These are phyloP conservation scores for Gentiana dahurica DNA, from an alignment of 257 asterid genomes.

Conservation along the genomic window DNA sequence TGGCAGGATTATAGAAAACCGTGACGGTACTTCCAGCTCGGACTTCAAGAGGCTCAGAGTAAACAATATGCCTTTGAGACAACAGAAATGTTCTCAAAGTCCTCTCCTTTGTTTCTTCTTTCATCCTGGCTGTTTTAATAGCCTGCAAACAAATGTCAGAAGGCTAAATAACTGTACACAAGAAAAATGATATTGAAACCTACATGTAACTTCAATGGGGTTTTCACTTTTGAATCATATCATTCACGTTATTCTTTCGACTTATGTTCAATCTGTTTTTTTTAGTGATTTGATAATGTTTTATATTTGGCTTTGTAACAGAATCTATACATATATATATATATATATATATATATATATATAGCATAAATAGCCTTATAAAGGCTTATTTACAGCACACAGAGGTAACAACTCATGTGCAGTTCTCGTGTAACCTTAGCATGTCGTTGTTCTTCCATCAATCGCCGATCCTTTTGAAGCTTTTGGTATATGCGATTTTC, in stretches of 20 bases:
- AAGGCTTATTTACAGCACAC: too few relatives aligned
- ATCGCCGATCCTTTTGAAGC: slow-evolving; percentile 65
- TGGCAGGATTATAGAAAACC: slow-evolving; percentile 72
- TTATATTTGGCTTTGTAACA: too few relatives aligned
- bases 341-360: too few relatives aligned
- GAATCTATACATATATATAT: too few relatives aligned
- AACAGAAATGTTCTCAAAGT: slow-evolving; percentile 68
- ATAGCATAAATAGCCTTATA: too few relatives aligned
- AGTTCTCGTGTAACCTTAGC: slow-evolving; percentile 43
- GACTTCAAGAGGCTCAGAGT: slow-evolving; percentile 84
- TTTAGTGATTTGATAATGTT: too few relatives aligned
- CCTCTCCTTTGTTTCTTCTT: slow-evolving; percentile 60
- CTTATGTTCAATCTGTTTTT: too few relatives aligned
- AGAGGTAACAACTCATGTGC: too few relatives aligned
- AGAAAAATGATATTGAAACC: background rate
- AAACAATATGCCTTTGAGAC: slow-evolving; percentile 88
- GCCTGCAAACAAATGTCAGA: slow-evolving; percentile 41
- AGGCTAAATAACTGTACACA: slow-evolving; percentile 1
- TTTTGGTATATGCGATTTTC: slow-evolving; percentile 41
- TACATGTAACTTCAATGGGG: background rate
- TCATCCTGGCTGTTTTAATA: slow-evolving; percentile 60
- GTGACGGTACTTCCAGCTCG: slow-evolving; percentile 77
- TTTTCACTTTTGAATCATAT: too few relatives aligned
- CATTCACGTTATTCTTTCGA: too few relatives aligned
- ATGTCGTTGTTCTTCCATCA: slow-evolving; percentile 59